phyloP scores from a whole-genome alignment of 2,329 filamentous ascomycete species.

The Diaporthe vaccinii region DNA sequence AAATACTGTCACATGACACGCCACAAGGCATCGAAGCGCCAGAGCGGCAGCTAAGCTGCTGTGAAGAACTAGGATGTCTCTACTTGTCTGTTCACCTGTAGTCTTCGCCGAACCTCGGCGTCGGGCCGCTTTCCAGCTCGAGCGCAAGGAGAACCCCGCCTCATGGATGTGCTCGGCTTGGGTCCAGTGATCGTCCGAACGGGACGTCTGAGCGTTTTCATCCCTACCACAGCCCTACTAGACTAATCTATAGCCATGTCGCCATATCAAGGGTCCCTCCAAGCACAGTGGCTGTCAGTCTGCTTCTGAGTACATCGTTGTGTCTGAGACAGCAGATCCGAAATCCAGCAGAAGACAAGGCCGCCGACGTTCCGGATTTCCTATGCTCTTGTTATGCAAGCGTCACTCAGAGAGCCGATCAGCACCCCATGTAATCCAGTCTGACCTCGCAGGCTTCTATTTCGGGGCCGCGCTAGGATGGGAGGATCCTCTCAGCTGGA shows the following conservation, averaged over 20 bases:
- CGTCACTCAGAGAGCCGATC: neutral
- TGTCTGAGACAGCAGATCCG: neutral
- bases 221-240: slow-evolving; percentile 30
- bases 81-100: slow-evolving; percentile 1
- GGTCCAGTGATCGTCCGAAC: slow-evolving; percentile 27
- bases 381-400: neutral
- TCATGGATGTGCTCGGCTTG: slow-evolving; percentile 1
- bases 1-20: slow-evolving; percentile 12
- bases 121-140: slow-evolving; percentile 27
- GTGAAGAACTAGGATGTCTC: neutral
- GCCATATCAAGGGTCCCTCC: slow-evolving; percentile 9
- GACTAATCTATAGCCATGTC: slow-evolving; percentile 2
- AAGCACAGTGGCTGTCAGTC: neutral
- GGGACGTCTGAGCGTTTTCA: slow-evolving; percentile 7
- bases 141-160: slow-evolving; percentile 32
- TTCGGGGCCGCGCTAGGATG: slow-evolving; percentile 28
- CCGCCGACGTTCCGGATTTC: neutral
- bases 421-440: slow-evolving; percentile 5
- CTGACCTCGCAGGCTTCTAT: slow-evolving; percentile 22
- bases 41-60: neutral
- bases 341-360: neutral
- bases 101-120: slow-evolving; percentile 23
- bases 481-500: slow-evolving; percentile 37
- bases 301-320: neutral
- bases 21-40: neutral